Evolutionary conservation across 495 filamentous ascomycete genomes (phyloP).

Genomic region (Podospora tetraspora): DNA sequence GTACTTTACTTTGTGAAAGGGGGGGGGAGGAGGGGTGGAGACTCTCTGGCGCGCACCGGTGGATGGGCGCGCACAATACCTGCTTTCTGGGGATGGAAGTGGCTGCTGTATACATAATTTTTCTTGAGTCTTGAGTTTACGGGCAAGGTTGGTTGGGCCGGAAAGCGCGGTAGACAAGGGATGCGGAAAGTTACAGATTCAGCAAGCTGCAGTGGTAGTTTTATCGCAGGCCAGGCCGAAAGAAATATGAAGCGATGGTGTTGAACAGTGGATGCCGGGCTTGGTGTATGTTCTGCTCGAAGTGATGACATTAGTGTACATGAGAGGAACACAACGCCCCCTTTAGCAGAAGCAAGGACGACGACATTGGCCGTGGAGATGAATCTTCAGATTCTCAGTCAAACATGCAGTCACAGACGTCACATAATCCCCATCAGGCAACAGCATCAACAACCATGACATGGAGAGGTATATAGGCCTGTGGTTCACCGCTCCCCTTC

Average conservation of each 20-base stretch:
- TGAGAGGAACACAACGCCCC: no score
- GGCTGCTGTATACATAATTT: not conserved
- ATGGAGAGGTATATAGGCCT: not conserved
- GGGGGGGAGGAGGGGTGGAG: not conserved
- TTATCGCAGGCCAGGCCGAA: not conserved
- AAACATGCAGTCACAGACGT: no score
- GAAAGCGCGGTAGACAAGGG: not conserved
- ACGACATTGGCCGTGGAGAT: no score
- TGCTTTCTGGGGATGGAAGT: not conserved
- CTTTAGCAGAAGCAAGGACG: no score
- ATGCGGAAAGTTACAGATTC: not conserved
- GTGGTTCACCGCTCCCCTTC: not conserved
- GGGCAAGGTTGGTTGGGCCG: not conserved
- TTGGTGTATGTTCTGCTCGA: no score
- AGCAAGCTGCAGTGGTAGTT: not conserved
- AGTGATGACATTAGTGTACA: no score
- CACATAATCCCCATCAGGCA: not conserved
- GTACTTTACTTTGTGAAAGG: not conserved
- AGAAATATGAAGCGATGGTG: not conserved
- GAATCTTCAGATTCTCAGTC: no score
- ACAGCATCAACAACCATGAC: not conserved
- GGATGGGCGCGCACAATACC: not conserved
- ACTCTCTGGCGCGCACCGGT: not conserved
- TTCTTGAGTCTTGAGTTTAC: not conserved
- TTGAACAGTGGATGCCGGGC: no score